Percentiles rank a stretch among this genome's conserved stretches.
Evolutionary conservation across 1,284 basidiomycete species (phyloP).

Genomic region (Malassezia yamatoensis): DNA sequence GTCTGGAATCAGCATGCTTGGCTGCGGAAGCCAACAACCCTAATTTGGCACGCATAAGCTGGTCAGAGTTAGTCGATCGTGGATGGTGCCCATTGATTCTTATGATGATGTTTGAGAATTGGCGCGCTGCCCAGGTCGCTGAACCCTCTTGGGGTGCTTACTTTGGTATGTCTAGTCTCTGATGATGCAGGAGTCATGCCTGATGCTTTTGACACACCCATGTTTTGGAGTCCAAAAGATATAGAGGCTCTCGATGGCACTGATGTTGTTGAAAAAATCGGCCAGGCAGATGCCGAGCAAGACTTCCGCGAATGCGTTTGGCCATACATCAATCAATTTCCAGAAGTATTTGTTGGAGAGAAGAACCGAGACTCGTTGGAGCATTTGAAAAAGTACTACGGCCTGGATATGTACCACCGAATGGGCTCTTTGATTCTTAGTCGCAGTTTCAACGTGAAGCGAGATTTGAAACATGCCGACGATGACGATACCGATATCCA

Average conservation of each 20-base stretch:
- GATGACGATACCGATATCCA: slow-evolving; percentile 13
- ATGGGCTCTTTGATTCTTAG: slow-evolving; percentile 91
- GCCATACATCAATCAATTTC: slow-evolving; percentile 46
- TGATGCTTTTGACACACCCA: slow-evolving; percentile 64
- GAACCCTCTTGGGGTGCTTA: slow-evolving; percentile 28
- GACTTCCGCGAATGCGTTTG: slow-evolving; percentile 55
- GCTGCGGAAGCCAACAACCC: slow-evolving; percentile 15
- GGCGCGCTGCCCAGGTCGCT: slow-evolving; percentile 17
- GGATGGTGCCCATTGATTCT: slow-evolving; percentile 83
- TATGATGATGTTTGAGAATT: slow-evolving; percentile 86
- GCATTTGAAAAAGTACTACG: slow-evolving; percentile 55
- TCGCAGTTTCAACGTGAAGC: slow-evolving; percentile 66
- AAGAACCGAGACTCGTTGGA: neutral
- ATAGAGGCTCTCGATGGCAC: slow-evolving; percentile 71
- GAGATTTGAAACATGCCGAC: slow-evolving; percentile 13
- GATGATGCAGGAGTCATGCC: slow-evolving; percentile 54
- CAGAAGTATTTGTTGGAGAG: slow-evolving; percentile 29
- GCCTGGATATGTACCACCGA: slow-evolving; percentile 68
- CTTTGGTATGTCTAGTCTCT: slow-evolving; percentile 13
- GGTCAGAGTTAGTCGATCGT: slow-evolving; percentile 33
- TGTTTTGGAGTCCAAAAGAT: slow-evolving; percentile 79
- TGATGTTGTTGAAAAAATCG: slow-evolving; percentile 74
- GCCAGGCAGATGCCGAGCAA: slow-evolving; percentile 67
- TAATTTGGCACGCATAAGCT: slow-evolving; percentile 1
- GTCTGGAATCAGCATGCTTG: slow-evolving; percentile 49